Evolutionary conservation across 2,329 filamentous ascomycete species (phyloP), one percentile per base, ranked within the genome.

Genomic region (Colletotrichum phormii): DNA sequence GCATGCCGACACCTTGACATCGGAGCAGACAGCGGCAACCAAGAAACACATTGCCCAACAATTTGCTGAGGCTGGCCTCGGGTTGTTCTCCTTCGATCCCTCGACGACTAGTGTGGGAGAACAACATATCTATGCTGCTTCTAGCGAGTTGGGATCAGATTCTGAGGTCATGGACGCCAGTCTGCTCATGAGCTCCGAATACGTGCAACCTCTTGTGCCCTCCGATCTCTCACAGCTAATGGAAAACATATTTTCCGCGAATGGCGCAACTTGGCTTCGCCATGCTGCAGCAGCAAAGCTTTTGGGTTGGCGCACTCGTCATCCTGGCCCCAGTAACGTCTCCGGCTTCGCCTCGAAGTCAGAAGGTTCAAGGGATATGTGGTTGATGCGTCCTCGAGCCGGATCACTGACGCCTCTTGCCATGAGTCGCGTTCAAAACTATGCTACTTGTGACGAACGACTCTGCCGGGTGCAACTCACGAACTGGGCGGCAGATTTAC

Each of bases 121-220:
- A 62, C 77, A 81, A 13, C 84, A 84, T 71, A 90, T 92, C 3
- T 97, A 94, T 79, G 91, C 94, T 0, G 88, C 98, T 24, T 98
- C 96, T 1, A 97, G 93, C 24, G 89, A 89, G 13, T 86, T 89
- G 29, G 90, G 89, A 1, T 89, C 89, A 26, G 95, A 98, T 77
- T 85, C 91, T 73, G 94, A 98, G 51, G 91, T 89, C 55, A 97
- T 98, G 92, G 96, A 98, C 80, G 96, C 95, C 22, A 98, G 95
- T 78, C 86, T 97, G 0, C 88, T 98, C 22, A 98, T 98, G 96
- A 95, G 92, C 68, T 92, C 95, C 1, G 94, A 97, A 77, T 98
- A 98, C 79, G 86, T 97, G 15, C 92, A 94, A 74, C 96, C 96
- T 1, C 86, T 98, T 5, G 83, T 94, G 3, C 83, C 89, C 0